A percentile compares a stretch with the other conserved stretches of the same genome.
Evolutionary conservation across 140 eudicot genomes (phyloP).

Genomic region (Bidens hawaiensis): DNA sequence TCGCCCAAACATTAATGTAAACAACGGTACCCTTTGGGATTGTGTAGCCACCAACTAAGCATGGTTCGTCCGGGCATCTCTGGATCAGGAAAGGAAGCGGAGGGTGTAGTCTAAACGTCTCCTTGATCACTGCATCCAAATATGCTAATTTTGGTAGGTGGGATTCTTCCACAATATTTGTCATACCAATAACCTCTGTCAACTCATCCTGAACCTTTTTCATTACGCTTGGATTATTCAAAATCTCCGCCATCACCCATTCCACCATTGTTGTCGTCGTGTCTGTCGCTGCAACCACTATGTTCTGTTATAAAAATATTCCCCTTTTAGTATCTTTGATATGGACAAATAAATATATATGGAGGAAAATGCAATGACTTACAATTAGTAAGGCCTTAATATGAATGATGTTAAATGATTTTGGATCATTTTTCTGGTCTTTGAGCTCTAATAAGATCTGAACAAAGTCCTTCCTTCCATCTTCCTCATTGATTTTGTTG

Average conservation of each 20-base stretch:
- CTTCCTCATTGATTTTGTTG: not conserved
- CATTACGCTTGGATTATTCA: slow-evolving; percentile 17
- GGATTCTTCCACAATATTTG: slow-evolving; percentile 26
- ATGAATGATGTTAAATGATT: slow-evolving; percentile 11
- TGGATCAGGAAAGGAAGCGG: slow-evolving; percentile 33
- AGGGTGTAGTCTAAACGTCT: slow-evolving; percentile 39
- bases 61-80: slow-evolving; percentile 27
- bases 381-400: slow-evolving; percentile 24
- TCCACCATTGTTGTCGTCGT: slow-evolving; percentile 33
- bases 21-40: slow-evolving; percentile 37
- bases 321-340: not conserved
- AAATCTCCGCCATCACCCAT: slow-evolving; percentile 43
- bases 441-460: slow-evolving; percentile 40
- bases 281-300: slow-evolving; percentile 35
- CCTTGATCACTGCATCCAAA: slow-evolving; percentile 42
- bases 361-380: not conserved
- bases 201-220: slow-evolving; percentile 35
- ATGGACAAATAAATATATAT: not conserved
- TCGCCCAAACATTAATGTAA: slow-evolving; percentile 26
- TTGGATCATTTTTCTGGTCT: slow-evolving; percentile 30
- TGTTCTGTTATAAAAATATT: slow-evolving; percentile 21
- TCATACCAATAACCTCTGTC: slow-evolving; percentile 19
- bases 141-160: slow-evolving; percentile 31
- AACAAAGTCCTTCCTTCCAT: slow-evolving; percentile 40
- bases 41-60: slow-evolving; percentile 33